phyloP scores from a whole-genome alignment of 768 basidiomycete species.

The Russula griseocarnosa region DNA sequence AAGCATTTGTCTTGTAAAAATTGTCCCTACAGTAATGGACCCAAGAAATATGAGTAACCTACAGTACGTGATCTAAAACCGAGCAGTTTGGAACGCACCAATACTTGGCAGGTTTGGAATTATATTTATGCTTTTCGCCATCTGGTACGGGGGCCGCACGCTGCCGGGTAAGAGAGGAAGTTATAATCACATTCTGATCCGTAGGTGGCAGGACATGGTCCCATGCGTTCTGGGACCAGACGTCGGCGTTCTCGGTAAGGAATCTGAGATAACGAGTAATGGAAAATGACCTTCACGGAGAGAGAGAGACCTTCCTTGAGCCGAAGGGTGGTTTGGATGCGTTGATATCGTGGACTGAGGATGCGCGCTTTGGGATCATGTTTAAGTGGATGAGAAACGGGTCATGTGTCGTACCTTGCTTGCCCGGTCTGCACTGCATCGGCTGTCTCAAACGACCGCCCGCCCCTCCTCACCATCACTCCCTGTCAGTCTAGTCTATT shows the following conservation, averaged over 20 bases:
- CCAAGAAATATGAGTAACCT: not conserved
- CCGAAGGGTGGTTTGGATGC: slow-evolving; percentile 64
- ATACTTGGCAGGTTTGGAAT: slow-evolving; percentile 66
- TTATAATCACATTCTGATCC: slow-evolving; percentile 74
- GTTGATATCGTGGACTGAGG: slow-evolving; percentile 61
- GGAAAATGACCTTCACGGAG: slow-evolving; percentile 2
- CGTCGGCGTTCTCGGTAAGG: slow-evolving; percentile 62
- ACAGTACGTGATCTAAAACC: too few species aligned
- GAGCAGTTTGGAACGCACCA: slow-evolving; percentile 47
- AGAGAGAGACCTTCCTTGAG: slow-evolving; percentile 47
- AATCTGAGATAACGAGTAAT: slow-evolving; percentile 44
- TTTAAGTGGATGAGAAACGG: not conserved
- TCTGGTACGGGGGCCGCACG: slow-evolving; percentile 66
- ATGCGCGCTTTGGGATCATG: slow-evolving; percentile 39
- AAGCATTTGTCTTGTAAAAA: slow-evolving; percentile 82
- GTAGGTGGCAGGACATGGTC: slow-evolving; percentile 82
- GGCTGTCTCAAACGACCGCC: not conserved
- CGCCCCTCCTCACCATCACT: not conserved
- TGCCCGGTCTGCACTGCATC: not conserved
- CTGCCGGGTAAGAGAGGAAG: slow-evolving; percentile 66
- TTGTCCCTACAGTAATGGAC: slow-evolving; percentile 75
- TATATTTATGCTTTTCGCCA: slow-evolving; percentile 65
- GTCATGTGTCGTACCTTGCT: not conserved
- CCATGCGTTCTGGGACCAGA: slow-evolving; percentile 89
- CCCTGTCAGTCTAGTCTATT: not conserved